Evolutionary conservation across 2,329 filamentous ascomycete genomes (phyloP).

Genomic region (Metarhizium humberi): DNA sequence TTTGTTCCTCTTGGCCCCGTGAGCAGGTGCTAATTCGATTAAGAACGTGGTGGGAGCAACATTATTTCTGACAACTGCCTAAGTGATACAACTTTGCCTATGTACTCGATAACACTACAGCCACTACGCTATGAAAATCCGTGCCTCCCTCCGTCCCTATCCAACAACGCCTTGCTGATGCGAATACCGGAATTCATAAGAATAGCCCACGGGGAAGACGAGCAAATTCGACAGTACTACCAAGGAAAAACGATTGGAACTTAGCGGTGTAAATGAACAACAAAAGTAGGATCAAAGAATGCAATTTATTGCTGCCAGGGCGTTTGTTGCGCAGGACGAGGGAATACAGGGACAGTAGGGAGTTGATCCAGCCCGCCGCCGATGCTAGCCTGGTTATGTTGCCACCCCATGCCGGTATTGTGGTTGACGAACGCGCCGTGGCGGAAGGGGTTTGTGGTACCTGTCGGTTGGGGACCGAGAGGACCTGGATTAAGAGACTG

Average conservation of each 20-base stretch:
- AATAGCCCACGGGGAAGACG: neutral
- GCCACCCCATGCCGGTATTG: constrained; percentile 80
- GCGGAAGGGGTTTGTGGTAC: constrained; percentile 89
- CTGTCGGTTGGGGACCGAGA: constrained; percentile 68
- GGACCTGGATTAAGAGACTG: constrained; percentile 26
- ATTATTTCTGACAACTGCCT: neutral
- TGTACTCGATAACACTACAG: neutral
- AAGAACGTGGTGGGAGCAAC: neutral
- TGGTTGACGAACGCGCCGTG: constrained; percentile 88
- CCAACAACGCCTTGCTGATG: constrained; percentile 10
- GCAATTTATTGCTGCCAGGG: constrained; percentile 46
- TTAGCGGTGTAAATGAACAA: constrained; percentile 6
- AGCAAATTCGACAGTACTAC: neutral
- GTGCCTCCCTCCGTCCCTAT: neutral
- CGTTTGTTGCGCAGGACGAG: constrained; percentile 59
- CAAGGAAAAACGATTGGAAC: neutral
- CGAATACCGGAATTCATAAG: neutral
- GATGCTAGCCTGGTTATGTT: constrained; percentile 66
- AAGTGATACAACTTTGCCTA: neutral
- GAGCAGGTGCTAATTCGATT: neutral
- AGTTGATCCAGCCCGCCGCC: constrained; percentile 74
- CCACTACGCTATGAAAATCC: neutral
- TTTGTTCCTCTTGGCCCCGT: neutral
- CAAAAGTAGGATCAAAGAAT: constrained; percentile 11
- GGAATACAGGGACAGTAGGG: constrained; percentile 76